Evolutionary conservation across 1,139 yeast genomes (phyloP), one percentile per base, ranked within the genome.

Genomic region (Hansenula lynferdii): DNA sequence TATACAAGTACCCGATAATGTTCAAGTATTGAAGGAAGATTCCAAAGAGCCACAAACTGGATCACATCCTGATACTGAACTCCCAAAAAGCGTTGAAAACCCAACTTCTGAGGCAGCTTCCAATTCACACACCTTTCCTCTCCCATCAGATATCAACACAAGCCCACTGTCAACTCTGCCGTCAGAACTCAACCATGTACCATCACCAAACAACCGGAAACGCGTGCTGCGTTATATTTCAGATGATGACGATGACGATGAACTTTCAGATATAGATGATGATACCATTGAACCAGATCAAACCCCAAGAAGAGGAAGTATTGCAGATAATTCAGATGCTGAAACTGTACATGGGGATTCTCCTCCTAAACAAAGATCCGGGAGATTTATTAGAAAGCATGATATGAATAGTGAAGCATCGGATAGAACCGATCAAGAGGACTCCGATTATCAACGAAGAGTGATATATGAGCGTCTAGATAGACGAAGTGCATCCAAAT

Each of bases 281-380:
- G 28, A 31, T 12, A 15, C 17, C 11, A 12, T 15, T 12, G 34
- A 22, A 23, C 12, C 8, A 2, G 26, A 23, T 10, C 17, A 22
- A 23, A 31, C 27, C 5, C 26, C 28, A 12, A 31, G 26, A 17
- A 16, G n/a, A 23, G 22, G n/a, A 1, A 16, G 8, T 16, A 18
- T 31, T 2, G 27, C 20, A 31, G 48, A 48, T 8, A 60, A 61
- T 27, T 70, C 76, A 2, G 79, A 72, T 31, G 67, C 77, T 0
- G 79, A 72, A 42, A 76, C 81, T 22, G 70, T 71, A 17, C 57
- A 68, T 5, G 64, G 69, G 3, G 71, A 67, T 3, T 62, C 75
- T 0, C 74, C 77, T 3, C 69, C 72, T 2, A 60, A 61, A 32
- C 55, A 64, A 4, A 58, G 60, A 34, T 54, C 61, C 32, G 70